These are phyloP conservation scores for Sporothrix pseudoabietina DNA, from an alignment of 2,329 filamentous ascomycete species.

Conservation along the genomic window DNA sequence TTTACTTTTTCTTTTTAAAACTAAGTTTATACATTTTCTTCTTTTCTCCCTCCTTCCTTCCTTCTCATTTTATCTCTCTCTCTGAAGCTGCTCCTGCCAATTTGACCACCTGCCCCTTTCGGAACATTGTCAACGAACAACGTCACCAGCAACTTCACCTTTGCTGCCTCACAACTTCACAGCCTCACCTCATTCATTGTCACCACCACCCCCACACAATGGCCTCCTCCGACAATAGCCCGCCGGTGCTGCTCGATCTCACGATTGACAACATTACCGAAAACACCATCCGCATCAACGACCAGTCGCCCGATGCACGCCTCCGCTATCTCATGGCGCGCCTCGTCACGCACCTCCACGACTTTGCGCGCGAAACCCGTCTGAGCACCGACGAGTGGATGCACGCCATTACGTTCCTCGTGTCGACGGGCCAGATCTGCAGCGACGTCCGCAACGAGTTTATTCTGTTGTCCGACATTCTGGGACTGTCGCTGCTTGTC, in stretches of 20 bases:
- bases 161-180: background rate
- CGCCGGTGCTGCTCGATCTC: slow-evolving; percentile 53
- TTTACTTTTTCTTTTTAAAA: slow-evolving; percentile 1
- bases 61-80: background rate
- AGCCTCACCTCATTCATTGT: background rate
- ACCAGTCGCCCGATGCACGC: slow-evolving; percentile 64
- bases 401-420: slow-evolving; percentile 70
- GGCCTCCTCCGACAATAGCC: slow-evolving; percentile 19
- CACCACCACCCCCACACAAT: background rate
- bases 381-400: slow-evolving; percentile 79
- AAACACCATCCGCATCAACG: slow-evolving; percentile 75
- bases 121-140: background rate
- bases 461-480: slow-evolving; percentile 78
- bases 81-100: background rate
- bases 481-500: slow-evolving; percentile 77
- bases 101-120: background rate
- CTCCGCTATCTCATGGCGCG: slow-evolving; percentile 72
- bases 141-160: background rate
- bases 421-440: slow-evolving; percentile 71
- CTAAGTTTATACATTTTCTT: background rate
- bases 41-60: background rate
- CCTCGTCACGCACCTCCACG: slow-evolving; percentile 75
- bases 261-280: slow-evolving; percentile 80
- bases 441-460: slow-evolving; percentile 77
- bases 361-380: slow-evolving; percentile 77